Conservation (phyloP, 192 early-diverging fungal genomes). For the Coemansia sp. region DNA sequence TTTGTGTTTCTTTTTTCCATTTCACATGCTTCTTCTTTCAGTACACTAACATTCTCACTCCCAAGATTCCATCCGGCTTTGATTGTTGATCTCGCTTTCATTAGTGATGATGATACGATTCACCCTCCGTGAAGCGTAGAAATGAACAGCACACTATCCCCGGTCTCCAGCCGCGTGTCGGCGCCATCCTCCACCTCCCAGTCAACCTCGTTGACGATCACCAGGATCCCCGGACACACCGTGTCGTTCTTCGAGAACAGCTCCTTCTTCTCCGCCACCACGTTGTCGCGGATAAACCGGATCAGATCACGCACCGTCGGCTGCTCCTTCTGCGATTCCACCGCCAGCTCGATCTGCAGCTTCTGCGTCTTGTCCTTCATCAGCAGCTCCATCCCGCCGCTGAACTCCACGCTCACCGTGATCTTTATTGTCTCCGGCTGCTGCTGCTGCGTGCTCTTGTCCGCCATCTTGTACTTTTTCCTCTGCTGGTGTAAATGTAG, state of each 20-base stretch:
- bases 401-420: constrained; percentile 37
- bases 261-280: constrained; percentile 77
- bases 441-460: not conserved
- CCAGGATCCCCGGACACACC: constrained; percentile 92
- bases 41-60: too few species aligned
- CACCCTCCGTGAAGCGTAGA: constrained; percentile 97
- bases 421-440: not conserved
- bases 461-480: not conserved
- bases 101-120: not conserved
- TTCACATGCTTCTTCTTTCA: not conserved
- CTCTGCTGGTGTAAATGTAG: not conserved
- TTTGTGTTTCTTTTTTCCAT: not conserved
- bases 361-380: constrained; percentile 71
- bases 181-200: constrained; percentile 94
- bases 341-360: constrained; percentile 45
- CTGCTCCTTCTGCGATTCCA: constrained; percentile 22
- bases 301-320: constrained; percentile 71
- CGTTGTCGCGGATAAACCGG: constrained; percentile 64
- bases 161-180: constrained; percentile 75
- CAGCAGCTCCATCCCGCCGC: constrained; percentile 91
- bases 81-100: not conserved
- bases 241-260: constrained; percentile 81
- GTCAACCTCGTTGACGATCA: constrained; percentile 91
- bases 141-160: constrained; percentile 89
- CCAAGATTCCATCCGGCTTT: not conserved